Evolutionary conservation across 2,329 filamentous ascomycete genomes (phyloP).

Genomic region (Phaeophleospora eucalypticola): DNA sequence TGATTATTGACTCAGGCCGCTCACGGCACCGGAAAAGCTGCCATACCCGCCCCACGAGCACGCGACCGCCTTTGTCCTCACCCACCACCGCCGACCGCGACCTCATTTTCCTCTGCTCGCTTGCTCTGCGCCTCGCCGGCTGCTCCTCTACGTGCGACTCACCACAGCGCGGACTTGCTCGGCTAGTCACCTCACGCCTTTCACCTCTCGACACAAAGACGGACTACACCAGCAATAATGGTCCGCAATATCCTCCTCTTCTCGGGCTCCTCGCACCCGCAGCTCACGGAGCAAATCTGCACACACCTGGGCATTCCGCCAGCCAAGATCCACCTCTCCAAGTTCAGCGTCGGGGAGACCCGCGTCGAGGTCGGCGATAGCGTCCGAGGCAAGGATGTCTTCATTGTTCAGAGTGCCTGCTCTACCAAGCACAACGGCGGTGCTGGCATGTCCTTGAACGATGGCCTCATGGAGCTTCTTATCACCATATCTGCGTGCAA

Average conservation of each 20-base stretch:
- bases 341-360: slow-evolving; percentile 94
- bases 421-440: slow-evolving; percentile 52
- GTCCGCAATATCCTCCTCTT: slow-evolving; percentile 93
- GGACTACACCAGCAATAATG: slow-evolving; percentile 50
- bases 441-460: slow-evolving; percentile 66
- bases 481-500: slow-evolving; percentile 99
- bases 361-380: slow-evolving; percentile 95
- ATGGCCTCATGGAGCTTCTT: slow-evolving; percentile 91
- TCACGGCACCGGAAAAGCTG: background rate
- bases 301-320: slow-evolving; percentile 81
- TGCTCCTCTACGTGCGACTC: background rate
- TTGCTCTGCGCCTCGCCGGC: background rate
- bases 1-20: background rate
- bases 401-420: slow-evolving; percentile 78
- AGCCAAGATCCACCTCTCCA: slow-evolving; percentile 77
- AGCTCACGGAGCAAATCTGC: slow-evolving; percentile 81
- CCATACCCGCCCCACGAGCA: background rate
- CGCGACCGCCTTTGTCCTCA: background rate
- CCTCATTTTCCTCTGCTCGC: background rate
- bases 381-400: slow-evolving; percentile 96
- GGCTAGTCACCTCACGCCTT: background rate
- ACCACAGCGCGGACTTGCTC: background rate
- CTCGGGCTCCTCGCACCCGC: slow-evolving; percentile 86
- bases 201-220: background rate
- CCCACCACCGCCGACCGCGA: background rate